phyloP scores from a whole-genome alignment of 139 green algal genomes.

The Edaphochlamys debaryana region DNA sequence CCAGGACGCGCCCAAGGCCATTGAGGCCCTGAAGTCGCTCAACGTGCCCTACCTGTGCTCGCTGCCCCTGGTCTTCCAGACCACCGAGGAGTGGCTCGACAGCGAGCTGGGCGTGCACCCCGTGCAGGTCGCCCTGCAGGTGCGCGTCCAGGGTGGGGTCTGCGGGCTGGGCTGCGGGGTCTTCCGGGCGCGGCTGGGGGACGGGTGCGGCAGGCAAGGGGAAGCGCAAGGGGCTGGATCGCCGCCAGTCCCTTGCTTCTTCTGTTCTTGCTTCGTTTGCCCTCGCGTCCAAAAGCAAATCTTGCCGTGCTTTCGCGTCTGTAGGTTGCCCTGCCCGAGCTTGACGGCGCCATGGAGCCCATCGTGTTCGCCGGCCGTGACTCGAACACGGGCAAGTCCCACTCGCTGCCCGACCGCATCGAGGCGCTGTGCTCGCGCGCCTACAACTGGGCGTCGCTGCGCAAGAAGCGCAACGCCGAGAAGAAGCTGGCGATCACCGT shows the following conservation, averaged over 20 bases:
- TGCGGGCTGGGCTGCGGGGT: background rate
- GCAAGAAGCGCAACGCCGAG: slow-evolving; percentile 91
- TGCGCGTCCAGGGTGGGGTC: slow-evolving; percentile 30
- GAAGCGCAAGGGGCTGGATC: too few species aligned
- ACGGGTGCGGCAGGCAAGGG: too few species aligned
- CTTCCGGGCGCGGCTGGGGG: too few species aligned
- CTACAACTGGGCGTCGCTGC: slow-evolving; percentile 96
- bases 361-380: slow-evolving; percentile 99
- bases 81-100: slow-evolving; percentile 98
- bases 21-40: slow-evolving; percentile 94
- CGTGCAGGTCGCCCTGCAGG: slow-evolving; percentile 97
- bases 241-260: too few species aligned
- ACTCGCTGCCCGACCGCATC: slow-evolving; percentile 97
- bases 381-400: slow-evolving; percentile 95
- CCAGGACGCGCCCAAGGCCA: slow-evolving; percentile 96
- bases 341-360: slow-evolving; percentile 98
- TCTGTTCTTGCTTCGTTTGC: too few species aligned
- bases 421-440: slow-evolving; percentile 84
- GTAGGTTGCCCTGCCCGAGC: slow-evolving; percentile 98
- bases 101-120: slow-evolving; percentile 97
- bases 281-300: too few species aligned
- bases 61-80: slow-evolving; percentile 99
- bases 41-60: slow-evolving; percentile 98
- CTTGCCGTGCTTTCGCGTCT: too few species aligned
- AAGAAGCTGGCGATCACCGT: slow-evolving; percentile 98